A percentile compares a stretch with the other conserved stretches of the same genome.
These are phyloP conservation scores for Exophiala sp. DNA, from an alignment of 2,329 filamentous ascomycete genomes.

Conservation along the genomic window DNA sequence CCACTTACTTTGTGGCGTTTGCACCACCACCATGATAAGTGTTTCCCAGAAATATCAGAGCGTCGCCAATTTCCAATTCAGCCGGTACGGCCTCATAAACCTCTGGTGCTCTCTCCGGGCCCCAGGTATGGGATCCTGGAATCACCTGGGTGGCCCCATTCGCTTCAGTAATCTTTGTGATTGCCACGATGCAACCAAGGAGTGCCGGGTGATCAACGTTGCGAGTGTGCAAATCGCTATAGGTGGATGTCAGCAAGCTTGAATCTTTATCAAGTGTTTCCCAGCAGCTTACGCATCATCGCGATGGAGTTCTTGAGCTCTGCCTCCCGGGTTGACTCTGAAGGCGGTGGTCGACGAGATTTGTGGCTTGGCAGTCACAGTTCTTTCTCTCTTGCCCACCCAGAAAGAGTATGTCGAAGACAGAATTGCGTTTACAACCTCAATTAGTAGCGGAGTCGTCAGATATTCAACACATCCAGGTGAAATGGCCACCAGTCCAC, in stretches of 20 bases:
- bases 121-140: conserved; percentile 30
- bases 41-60: conserved; percentile 35
- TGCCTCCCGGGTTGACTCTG: conserved; percentile 29
- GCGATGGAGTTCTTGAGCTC: conserved; percentile 30
- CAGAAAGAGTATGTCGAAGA: conserved; percentile 37
- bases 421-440: conserved; percentile 34
- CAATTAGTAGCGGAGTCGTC: conserved; percentile 35
- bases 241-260: conserved; percentile 27
- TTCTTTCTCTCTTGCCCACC: conserved; percentile 27
- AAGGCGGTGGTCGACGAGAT: conserved; percentile 33
- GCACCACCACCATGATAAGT: conserved; percentile 34
- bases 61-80: conserved; percentile 35
- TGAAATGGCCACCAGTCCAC: conserved; percentile 37
- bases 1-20: conserved; percentile 25
- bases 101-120: conserved; percentile 3
- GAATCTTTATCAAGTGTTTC: conserved; percentile 31
- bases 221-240: conserved; percentile 30
- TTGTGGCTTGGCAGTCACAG: conserved; percentile 25
- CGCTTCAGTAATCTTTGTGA: conserved; percentile 18
- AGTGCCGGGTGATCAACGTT: background rate
- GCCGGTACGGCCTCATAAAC: conserved; percentile 27
- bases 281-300: conserved; percentile 26
- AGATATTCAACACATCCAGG: conserved; percentile 38
- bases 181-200: background rate
- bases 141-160: conserved; percentile 33